phyloP scores from a whole-genome alignment of 2,329 filamentous ascomycete species.

The Atkinsonella texensis region DNA sequence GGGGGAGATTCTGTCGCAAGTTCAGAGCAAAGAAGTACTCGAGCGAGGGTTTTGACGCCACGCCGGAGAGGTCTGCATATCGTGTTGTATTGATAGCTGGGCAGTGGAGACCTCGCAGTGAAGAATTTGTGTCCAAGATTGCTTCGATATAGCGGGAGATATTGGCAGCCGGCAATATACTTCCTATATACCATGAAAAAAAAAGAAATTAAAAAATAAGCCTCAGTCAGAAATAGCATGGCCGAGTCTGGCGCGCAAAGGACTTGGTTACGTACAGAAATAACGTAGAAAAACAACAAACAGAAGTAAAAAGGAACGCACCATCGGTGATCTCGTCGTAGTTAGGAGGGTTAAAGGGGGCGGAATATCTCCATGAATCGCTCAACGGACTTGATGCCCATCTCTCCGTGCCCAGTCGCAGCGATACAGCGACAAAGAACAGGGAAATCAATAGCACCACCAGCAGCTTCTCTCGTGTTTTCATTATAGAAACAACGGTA shows the following conservation, averaged over 20 bases:
- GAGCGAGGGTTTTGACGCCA: slow-evolving; percentile 4
- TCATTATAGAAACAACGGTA: background rate
- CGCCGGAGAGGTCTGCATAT: slow-evolving; percentile 13
- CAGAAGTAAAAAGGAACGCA: background rate
- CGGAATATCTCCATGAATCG: background rate
- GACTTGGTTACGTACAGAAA: no score
- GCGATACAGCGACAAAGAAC: background rate
- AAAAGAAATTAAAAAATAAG: no score
- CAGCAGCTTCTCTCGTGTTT: background rate
- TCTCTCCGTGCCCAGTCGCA: background rate
- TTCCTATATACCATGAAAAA: background rate
- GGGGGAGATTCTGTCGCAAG: slow-evolving; percentile 27
- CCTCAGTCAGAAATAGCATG: no score
- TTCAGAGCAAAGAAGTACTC: slow-evolving; percentile 42
- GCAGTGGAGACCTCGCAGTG: slow-evolving; percentile 13
- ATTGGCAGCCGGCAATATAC: slow-evolving; percentile 2
- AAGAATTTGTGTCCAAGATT: slow-evolving; percentile 13
- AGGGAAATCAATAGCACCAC: background rate
- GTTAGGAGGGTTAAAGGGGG: no score
- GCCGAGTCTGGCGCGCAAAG: no score
- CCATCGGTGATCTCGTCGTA: background rate
- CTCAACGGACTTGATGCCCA: background rate
- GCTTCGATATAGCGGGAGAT: slow-evolving; percentile 14
- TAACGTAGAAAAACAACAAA: background rate
- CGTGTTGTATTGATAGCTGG: slow-evolving; percentile 10